Evolutionary conservation across 1,284 basidiomycete species (phyloP), one percentile per base, ranked within the genome.

Genomic region (Fistulinella staudtii): DNA sequence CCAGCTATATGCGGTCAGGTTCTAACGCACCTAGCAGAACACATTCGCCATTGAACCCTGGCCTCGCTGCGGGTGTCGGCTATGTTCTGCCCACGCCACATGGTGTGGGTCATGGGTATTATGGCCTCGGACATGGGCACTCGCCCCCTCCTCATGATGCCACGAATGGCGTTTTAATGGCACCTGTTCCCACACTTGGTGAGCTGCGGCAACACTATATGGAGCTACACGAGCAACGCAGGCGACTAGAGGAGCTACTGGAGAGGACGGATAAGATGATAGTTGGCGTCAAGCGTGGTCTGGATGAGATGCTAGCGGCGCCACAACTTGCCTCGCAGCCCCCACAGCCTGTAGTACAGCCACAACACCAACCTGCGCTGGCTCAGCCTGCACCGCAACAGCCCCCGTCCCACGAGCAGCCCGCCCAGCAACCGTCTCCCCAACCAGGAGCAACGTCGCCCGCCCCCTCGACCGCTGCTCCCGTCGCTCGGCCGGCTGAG

Each of bases 141-240:
- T 60, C 66, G 27, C 62, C 65, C 21, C 58, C 63, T 36, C 64
- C 64, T 37, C 55, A 57, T 45, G 55, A 64, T 20, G 52, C 67
- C 27, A 58, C 69, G 42, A 67, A 67, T 41, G 64, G 65, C 23
- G 62, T 58, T 14, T 50, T 65, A 47, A 11, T 50, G 47, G 51
- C 45, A 46, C 56, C 46, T 62, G 64, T 81, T 17, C 83, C 82
- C 39, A 79, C 76, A 13, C 53, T 75, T 34, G 58, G 54, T 5
- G 87, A 89, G 52, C 65, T 89, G 47, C 82, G 85, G 63, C 69
- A 76, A 42, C 86, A 89, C 58, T 87, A 85, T 57, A 56, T 66
- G 17, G 75, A 81, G 56, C 70, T 89, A 41, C 66, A 66, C 7
- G 77, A 80, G 53, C 75, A 84, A 56, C 77, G 78, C 61, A 68